Conservation (phyloP, 129 eudicot genomes). For the Centaurea solstitialis region DNA sequence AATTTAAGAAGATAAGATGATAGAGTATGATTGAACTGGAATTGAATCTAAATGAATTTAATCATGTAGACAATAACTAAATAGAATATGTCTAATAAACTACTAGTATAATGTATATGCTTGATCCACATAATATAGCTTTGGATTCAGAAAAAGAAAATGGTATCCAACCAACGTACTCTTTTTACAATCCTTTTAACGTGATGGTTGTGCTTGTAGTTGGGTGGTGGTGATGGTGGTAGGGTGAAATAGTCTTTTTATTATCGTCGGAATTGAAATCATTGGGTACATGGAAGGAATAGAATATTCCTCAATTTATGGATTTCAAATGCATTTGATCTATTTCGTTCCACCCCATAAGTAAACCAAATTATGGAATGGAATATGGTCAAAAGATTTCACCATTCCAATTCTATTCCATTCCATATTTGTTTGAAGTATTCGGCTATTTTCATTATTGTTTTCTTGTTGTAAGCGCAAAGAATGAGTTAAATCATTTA, state of each 20-base stretch:
- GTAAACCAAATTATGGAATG: neutral
- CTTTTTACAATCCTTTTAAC: too few species aligned
- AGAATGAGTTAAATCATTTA: neutral
- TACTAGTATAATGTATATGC: too few species aligned
- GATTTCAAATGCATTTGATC: neutral
- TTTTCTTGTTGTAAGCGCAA: neutral
- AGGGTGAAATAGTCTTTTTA: too few species aligned
- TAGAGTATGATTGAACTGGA: neutral
- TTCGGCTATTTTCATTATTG: neutral
- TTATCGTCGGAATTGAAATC: too few species aligned
- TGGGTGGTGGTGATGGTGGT: too few species aligned
- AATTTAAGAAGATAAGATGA: too few species aligned
- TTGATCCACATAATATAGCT: too few species aligned
- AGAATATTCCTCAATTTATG: neutral
- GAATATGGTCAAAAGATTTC: neutral
- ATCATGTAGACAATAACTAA: neutral
- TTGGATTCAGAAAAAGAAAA: too few species aligned
- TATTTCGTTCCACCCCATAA: neutral
- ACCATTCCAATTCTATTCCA: neutral
- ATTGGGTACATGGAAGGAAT: neutral
- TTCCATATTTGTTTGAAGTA: neutral
- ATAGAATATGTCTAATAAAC: too few species aligned
- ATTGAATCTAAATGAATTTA: neutral
- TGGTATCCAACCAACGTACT: too few species aligned
- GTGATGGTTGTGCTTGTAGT: too few species aligned